Conservation (phyloP, 495 filamentous ascomycete species). For the Tuber borchii region DNA sequence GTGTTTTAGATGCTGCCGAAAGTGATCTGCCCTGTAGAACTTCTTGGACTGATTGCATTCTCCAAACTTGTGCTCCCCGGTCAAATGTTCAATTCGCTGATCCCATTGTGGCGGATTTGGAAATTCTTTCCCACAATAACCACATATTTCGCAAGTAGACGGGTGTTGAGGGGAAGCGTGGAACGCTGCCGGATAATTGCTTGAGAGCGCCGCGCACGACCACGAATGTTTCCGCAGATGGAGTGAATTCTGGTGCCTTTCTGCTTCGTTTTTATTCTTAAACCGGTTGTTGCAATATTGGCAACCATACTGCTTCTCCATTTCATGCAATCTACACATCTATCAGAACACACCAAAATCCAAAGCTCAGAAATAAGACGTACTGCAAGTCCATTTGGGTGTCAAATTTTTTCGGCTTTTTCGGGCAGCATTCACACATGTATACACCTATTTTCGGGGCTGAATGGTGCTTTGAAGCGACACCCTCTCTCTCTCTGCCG, state of each 20-base stretch:
- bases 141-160: slow-evolving; percentile 69
- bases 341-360: slow-evolving; percentile 14
- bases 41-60: slow-evolving; percentile 99
- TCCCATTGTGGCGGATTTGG: slow-evolving; percentile 76
- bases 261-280: slow-evolving; percentile 99
- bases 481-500: slow-evolving; percentile 29
- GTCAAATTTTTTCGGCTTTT: slow-evolving; percentile 98
- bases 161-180: slow-evolving; percentile 62
- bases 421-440: slow-evolving; percentile 96
- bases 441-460: slow-evolving; percentile 36
- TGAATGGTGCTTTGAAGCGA: slow-evolving; percentile 29
- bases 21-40: slow-evolving; percentile 95
- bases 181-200: slow-evolving; percentile 69
- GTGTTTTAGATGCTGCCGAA: slow-evolving; percentile 96
- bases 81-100: slow-evolving; percentile 73
- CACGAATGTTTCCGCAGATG: slow-evolving; percentile 94
- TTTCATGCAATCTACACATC: slow-evolving; percentile 61
- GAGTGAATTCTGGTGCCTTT: slow-evolving; percentile 93
- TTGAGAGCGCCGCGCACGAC: slow-evolving; percentile 84
- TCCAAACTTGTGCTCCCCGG: slow-evolving; percentile 87
- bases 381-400: slow-evolving; percentile 78
- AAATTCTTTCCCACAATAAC: slow-evolving; percentile 95
- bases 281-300: slow-evolving; percentile 89
- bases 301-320: slow-evolving; percentile 94
- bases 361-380: slow-evolving; percentile 41